Evolutionary conservation across 2,329 filamentous ascomycete species (phyloP).

Genomic region (Calonectria crousiana): DNA sequence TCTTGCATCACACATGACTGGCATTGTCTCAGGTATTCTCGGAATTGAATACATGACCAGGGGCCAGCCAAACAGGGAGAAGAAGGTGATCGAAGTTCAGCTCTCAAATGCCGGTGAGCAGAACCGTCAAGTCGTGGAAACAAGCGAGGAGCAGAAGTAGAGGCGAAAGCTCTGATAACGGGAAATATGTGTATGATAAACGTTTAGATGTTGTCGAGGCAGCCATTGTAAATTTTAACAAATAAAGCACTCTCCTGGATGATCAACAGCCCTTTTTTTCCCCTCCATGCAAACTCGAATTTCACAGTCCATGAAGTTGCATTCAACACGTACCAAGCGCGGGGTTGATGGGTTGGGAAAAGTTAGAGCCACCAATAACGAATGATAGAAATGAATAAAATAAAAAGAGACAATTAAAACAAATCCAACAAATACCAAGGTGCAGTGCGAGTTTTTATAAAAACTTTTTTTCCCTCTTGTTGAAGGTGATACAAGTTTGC

Average conservation of each 20-base stretch:
- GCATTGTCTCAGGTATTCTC: conserved; percentile 61
- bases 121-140: not conserved
- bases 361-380: not conserved
- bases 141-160: conserved; percentile 1
- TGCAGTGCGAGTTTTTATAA: not conserved
- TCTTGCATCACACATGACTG: conserved; percentile 65
- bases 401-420: not conserved
- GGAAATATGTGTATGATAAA: conserved; percentile 34
- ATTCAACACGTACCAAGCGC: not conserved
- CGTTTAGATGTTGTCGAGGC: conserved; percentile 34
- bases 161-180: conserved; percentile 1
- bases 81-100: conserved; percentile 34
- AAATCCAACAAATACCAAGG: not conserved
- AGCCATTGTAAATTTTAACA: conserved; percentile 30
- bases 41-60: conserved; percentile 52
- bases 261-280: not conserved
- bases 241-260: conserved; percentile 29
- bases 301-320: not conserved
- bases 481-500: not conserved
- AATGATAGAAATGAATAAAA: not conserved
- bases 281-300: not conserved
- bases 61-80: conserved; percentile 28
- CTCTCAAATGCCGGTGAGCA: not conserved
- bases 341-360: not conserved
- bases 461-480: not conserved